Percentiles rank a stretch among this genome's conserved stretches.
These are phyloP conservation scores for Gynostemma pentaphyllum DNA, from an alignment of 306 rosid species.

Conservation along the genomic window DNA sequence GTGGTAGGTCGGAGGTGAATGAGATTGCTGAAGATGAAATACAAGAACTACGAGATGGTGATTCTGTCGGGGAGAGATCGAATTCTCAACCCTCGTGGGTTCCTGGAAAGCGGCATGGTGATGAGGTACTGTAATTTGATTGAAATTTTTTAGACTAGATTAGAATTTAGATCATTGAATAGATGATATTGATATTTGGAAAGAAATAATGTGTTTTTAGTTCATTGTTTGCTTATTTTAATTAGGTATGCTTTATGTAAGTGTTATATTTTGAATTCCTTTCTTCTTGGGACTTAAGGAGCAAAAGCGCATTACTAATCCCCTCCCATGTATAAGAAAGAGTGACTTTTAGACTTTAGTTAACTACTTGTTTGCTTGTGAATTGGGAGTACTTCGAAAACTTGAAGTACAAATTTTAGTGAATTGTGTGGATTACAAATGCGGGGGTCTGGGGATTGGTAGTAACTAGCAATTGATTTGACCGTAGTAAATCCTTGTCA, in stretches of 20 bases:
- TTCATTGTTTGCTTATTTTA: neutral
- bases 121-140: slow-evolving; percentile 45
- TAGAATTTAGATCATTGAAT: neutral
- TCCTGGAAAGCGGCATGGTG: slow-evolving; percentile 46
- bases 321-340: too few relatives aligned
- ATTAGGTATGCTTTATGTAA: neutral
- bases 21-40: slow-evolving; percentile 37
- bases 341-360: neutral
- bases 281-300: neutral
- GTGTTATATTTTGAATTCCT: neutral
- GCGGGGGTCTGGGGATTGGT: too few relatives aligned
- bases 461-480: neutral
- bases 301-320: too few relatives aligned
- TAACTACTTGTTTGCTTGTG: neutral
- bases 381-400: neutral
- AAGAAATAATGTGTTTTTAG: neutral
- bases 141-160: neutral
- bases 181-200: neutral
- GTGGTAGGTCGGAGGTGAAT: slow-evolving; percentile 31
- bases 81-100: slow-evolving; percentile 39
- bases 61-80: slow-evolving; percentile 21
- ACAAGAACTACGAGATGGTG: slow-evolving; percentile 31
- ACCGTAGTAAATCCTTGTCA: neutral
- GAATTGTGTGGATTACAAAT: too few relatives aligned
- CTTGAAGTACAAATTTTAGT: slow-evolving; percentile 1